These are phyloP conservation scores for Nannizzia gypsea DNA, from an alignment of 2,329 filamentous ascomycete species.

Conservation along the genomic window DNA sequence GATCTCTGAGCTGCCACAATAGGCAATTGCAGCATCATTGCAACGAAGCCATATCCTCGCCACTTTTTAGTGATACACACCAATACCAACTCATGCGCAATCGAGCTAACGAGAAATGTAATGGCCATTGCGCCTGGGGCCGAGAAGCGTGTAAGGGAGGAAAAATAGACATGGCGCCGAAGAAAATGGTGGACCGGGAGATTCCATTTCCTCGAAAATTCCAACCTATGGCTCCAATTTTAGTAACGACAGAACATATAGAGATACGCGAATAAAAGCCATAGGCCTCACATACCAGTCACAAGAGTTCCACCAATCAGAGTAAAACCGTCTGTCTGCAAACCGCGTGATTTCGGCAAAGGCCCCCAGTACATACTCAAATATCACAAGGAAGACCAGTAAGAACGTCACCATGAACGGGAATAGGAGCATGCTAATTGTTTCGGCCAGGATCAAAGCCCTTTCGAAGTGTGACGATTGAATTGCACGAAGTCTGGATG, in stretches of 20 bases:
- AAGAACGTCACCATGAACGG: slow-evolving; percentile 95
- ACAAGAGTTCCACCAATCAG: slow-evolving; percentile 55
- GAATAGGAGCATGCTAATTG: slow-evolving; percentile 81
- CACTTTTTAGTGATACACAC: slow-evolving; percentile 96
- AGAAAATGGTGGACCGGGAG: slow-evolving; percentile 95
- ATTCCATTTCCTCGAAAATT: slow-evolving; percentile 95
- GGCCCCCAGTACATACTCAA: slow-evolving; percentile 89
- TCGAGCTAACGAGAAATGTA: slow-evolving; percentile 79
- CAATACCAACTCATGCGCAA: slow-evolving; percentile 93
- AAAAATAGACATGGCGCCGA: slow-evolving; percentile 83
- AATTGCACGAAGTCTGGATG: slow-evolving; percentile 39
- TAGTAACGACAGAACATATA: not conserved
- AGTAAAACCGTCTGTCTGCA: slow-evolving; percentile 87
- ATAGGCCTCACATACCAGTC: slow-evolving; percentile 33
- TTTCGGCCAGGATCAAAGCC: slow-evolving; percentile 72
- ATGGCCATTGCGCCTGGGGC: slow-evolving; percentile 68
- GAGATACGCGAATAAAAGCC: not conserved
- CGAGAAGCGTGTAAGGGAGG: slow-evolving; percentile 64
- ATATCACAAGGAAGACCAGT: slow-evolving; percentile 94
- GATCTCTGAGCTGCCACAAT: slow-evolving; percentile 87
- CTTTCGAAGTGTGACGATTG: slow-evolving; percentile 51
- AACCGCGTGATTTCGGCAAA: slow-evolving; percentile 92
- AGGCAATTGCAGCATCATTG: slow-evolving; percentile 93
- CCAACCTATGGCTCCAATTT: slow-evolving; percentile 47
- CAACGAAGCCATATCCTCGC: slow-evolving; percentile 81